Conservation (phyloP, 108 stramenopile genomes). For the Nitzschia palea region DNA sequence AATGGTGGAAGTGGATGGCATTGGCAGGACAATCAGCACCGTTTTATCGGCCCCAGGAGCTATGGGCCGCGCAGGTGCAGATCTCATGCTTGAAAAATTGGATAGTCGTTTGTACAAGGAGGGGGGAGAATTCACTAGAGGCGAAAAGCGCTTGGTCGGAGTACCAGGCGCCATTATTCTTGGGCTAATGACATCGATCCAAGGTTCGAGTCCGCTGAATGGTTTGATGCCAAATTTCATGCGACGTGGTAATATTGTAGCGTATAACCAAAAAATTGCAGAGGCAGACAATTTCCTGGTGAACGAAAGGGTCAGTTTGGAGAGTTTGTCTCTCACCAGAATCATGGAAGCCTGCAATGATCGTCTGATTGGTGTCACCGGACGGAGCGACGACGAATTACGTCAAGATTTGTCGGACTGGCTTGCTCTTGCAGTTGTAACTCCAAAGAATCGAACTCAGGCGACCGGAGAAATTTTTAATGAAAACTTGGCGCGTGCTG, state of each 20-base stretch:
- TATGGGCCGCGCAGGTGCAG: constrained; percentile 39
- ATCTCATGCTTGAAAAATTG: constrained; percentile 37
- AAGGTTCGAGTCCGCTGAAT: constrained; percentile 41
- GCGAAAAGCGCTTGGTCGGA: constrained; percentile 23
- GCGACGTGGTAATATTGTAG: constrained; percentile 48
- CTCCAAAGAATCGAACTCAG: constrained; percentile 34
- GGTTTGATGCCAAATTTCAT: constrained; percentile 64
- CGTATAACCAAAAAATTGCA: constrained; percentile 56
- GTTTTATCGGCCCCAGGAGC: constrained; percentile 18
- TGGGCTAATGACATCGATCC: constrained; percentile 54
- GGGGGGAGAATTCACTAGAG: constrained; percentile 19
- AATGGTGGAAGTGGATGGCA: constrained; percentile 14
- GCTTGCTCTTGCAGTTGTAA: constrained; percentile 50
- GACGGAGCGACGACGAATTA: constrained; percentile 60
- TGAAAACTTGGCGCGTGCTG: constrained; percentile 71
- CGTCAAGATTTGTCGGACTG: constrained; percentile 51
- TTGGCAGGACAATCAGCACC: constrained; percentile 19
- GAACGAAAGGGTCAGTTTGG: constrained; percentile 52
- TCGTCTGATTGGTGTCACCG: constrained; percentile 64
- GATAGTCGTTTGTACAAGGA: constrained; percentile 37
- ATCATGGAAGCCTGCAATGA: constrained; percentile 72
- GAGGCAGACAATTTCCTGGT: constrained; percentile 72
- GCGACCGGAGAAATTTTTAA: constrained; percentile 54
- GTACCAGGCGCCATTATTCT: constrained; percentile 60
- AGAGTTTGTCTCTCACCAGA: constrained; percentile 24